A percentile compares a stretch with the other conserved stretches of the same genome.
Evolutionary conservation across 108 stramenopile species (phyloP).

Genomic region (Cylindrotheca fusiformis): DNA sequence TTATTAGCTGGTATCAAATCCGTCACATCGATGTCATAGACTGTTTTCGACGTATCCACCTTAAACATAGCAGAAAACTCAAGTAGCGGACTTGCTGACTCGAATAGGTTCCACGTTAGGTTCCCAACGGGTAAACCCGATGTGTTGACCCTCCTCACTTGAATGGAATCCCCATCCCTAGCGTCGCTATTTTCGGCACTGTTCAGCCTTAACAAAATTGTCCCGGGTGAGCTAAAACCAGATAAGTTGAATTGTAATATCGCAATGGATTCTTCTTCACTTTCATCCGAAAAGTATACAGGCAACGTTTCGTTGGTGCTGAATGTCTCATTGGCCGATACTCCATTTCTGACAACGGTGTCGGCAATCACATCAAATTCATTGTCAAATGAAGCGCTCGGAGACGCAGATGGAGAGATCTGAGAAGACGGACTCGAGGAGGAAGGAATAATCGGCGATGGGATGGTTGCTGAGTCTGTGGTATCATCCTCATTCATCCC

Average conservation of each 20-base stretch:
- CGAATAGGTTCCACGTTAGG: background rate
- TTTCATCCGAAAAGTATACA: background rate
- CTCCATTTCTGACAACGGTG: background rate
- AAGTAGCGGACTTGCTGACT: background rate
- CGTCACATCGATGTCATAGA: background rate
- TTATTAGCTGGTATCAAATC: background rate
- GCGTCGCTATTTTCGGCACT: background rate
- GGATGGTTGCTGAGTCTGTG: no score
- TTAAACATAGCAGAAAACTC: background rate
- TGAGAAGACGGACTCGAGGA: no score
- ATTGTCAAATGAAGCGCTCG: background rate
- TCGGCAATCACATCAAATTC: background rate
- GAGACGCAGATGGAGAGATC: no score
- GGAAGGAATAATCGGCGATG: no score
- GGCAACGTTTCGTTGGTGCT: background rate
- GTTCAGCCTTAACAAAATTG: background rate
- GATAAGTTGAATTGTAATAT: background rate
- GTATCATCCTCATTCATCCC: no score
- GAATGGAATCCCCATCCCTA: background rate
- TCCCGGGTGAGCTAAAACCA: background rate
- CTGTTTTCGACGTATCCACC: background rate
- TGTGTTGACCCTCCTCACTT: background rate
- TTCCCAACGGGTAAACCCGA: background rate
- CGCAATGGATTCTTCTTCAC: background rate
- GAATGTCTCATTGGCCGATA: background rate